Evolutionary conservation across 2,329 filamentous ascomycete genomes (phyloP), one percentile per base, ranked within the genome.

Genomic region (Coleophoma eucalyptorum): DNA sequence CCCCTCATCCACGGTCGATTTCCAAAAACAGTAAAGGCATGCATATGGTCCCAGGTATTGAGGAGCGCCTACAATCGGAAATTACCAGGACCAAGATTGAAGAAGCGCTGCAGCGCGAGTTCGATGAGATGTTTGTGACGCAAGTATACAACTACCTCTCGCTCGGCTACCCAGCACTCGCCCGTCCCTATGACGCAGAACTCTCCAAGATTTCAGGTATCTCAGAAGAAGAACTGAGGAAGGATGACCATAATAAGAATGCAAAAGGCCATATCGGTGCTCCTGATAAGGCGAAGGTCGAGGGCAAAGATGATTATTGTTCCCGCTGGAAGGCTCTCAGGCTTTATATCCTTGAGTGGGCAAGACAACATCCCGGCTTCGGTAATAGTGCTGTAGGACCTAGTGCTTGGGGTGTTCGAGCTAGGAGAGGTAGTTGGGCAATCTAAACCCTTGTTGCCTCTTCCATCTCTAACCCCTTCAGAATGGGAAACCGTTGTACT

Each of bases 111-210:
- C 70, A 77, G 26, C 66, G 71, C 32, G 91, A 96, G 67, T 96
- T 94, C 62, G 77, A 86, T 54, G 90, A 96, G 65, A 76, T 76
- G 3, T 96, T 97, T 66, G 83, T 97, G 50, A 96, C 92, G 0
- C 93, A 97, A 69, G 92, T 97, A 7, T 97, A 95, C 77, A 97
- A 97, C 68, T 97, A 97, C 68, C 78, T 97, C 15, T 96, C 90
- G 0, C 79, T 97, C 5, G 93, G 93, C 5, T 97, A 97, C 67
- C 92, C 93, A 3, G 86, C 89, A 33, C 83, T 91, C 62, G 93
- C 92, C 11, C 83, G 87, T 19, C 79, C 82, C 35, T 97, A 89
- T 63, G 93, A 97, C 64, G 80, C 85, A 11, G 93, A 97, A 72
- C 76, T 97, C 18, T 83, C 85, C 59, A 90, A 88, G 65, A 95